These are phyloP conservation scores for Fistulifera pelliculosa DNA, from an alignment of 108 stramenopile genomes.

Conservation along the genomic window DNA sequence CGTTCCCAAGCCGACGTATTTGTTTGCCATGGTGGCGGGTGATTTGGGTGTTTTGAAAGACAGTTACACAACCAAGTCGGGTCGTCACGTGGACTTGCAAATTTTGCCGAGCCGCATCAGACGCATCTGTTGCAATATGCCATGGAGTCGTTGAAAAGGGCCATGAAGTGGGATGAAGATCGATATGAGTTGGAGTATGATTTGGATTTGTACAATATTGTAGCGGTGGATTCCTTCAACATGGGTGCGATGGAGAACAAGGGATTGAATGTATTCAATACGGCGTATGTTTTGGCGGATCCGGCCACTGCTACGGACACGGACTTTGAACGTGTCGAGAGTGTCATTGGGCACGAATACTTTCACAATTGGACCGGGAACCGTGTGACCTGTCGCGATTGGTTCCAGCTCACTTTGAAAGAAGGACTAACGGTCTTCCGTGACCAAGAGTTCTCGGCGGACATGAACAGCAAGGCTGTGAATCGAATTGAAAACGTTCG, in stretches of 20 bases:
- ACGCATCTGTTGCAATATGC: constrained; percentile 81
- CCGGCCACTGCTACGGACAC: constrained; percentile 83
- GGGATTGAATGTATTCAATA: constrained; percentile 91
- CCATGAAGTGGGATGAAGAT: constrained; percentile 96
- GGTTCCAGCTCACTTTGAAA: constrained; percentile 98
- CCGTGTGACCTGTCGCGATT: constrained; percentile 96
- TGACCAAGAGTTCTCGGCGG: constrained; percentile 79
- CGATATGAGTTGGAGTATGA: constrained; percentile 94
- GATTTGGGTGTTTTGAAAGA: constrained; percentile 74
- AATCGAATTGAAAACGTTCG: constrained; percentile 92
- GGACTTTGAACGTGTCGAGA: constrained; percentile 89
- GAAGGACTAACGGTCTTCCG: constrained; percentile 99
- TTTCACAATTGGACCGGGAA: constrained; percentile 98
- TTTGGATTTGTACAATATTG: constrained; percentile 91
- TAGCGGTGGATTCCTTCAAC: constrained; percentile 87
- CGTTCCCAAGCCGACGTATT: constrained; percentile 91
- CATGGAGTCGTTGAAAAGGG: constrained; percentile 75
- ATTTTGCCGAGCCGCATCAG: constrained; percentile 77
- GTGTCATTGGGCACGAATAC: constrained; percentile 86
- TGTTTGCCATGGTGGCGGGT: constrained; percentile 93
- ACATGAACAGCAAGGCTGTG: constrained; percentile 87
- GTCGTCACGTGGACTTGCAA: constrained; percentile 69
- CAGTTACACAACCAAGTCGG: constrained; percentile 61
- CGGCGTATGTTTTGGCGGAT: constrained; percentile 91
- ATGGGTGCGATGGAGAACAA: constrained; percentile 98